These are phyloP conservation scores for Alternaria postmessia DNA, from an alignment of 2,329 filamentous ascomycete species.

Conservation along the genomic window DNA sequence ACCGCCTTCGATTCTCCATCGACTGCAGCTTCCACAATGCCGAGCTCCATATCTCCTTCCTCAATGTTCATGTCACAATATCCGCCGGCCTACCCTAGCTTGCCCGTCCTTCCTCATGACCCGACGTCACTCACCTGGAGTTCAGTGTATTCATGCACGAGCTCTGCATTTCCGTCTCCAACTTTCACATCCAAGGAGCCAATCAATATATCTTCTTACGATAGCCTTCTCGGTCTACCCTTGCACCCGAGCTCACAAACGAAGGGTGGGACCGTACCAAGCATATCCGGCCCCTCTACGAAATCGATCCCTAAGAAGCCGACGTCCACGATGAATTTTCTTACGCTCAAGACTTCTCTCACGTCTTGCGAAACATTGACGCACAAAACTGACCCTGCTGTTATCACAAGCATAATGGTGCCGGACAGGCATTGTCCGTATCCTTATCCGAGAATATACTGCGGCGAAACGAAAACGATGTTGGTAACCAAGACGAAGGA, in stretches of 20 bases:
- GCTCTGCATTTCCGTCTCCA: neutral
- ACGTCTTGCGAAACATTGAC: neutral
- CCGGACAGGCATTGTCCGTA: constrained; percentile 40
- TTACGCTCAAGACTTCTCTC: neutral
- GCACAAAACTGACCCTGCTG: neutral
- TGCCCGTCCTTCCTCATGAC: neutral
- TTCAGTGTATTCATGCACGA: neutral
- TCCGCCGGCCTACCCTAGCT: neutral
- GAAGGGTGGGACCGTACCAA: neutral
- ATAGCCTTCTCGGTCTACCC: neutral
- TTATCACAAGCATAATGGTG: constrained; percentile 16
- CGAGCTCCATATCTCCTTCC: neutral
- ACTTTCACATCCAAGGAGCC: neutral
- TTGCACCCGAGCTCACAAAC: neutral
- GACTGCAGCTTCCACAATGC: neutral
- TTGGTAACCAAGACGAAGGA: neutral
- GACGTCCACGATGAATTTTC: neutral
- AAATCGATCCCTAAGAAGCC: neutral
- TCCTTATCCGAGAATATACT: constrained; percentile 37
- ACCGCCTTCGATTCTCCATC: neutral
- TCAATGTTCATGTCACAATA: neutral
- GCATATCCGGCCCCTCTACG: neutral
- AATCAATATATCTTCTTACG: neutral
- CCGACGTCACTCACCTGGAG: neutral
- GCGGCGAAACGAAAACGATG: constrained; percentile 26